Evolutionary conservation across 1,284 basidiomycete species (phyloP), one percentile per base, ranked within the genome.

Genomic region (Papiliotrema fonsecae): DNA sequence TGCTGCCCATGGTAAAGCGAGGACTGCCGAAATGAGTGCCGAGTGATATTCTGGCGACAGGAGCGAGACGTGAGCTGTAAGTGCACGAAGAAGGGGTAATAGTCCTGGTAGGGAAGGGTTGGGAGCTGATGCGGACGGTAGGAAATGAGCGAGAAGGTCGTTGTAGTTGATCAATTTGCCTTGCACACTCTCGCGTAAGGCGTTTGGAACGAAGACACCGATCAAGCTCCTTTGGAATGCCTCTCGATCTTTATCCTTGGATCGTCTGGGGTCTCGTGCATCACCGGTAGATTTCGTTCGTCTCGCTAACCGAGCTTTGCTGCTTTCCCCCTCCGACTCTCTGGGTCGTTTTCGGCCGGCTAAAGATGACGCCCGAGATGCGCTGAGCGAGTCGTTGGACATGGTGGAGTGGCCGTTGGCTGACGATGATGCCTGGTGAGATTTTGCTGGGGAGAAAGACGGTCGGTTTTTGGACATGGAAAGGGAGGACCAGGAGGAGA

Each of bases 1-100:
- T 6, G 85, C 86, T 6, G 87, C 86, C 96, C 96, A 99, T 6
- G 92, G 90, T 60, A 96, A 79, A 51, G 80, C 81, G 49, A 97
- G 78, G 52, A 98, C 84, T 26, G 90, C 89, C 52, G 93, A 84
- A 28, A 97, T 85, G 19, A 99, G 82, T 0, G 82, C 71, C n/a
- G 82, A 76, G 66, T 98, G 93, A 4, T 81, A 78, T 34, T 59
- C 52, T 2, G 66, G 64, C 9, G 61, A 55, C 21, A 75, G 59
- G 13, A 75, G 64, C 2, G 70, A 70, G 26, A 74, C 84, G 80
- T 73, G 92, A 84, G 47, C 97, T 72, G 57, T 88, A 79, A 55
- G 87, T 84, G 59, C 76, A 44, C 77, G 74, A 2, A 79, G 72
- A 3, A 81, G 69, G 0, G 78, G 77, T 13, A 76, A 66, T 25